A percentile compares a stretch with the other conserved stretches of the same genome.
These are phyloP conservation scores for Microcyclospora pomicola DNA, from an alignment of 2,329 filamentous ascomycete species.

Conservation along the genomic window DNA sequence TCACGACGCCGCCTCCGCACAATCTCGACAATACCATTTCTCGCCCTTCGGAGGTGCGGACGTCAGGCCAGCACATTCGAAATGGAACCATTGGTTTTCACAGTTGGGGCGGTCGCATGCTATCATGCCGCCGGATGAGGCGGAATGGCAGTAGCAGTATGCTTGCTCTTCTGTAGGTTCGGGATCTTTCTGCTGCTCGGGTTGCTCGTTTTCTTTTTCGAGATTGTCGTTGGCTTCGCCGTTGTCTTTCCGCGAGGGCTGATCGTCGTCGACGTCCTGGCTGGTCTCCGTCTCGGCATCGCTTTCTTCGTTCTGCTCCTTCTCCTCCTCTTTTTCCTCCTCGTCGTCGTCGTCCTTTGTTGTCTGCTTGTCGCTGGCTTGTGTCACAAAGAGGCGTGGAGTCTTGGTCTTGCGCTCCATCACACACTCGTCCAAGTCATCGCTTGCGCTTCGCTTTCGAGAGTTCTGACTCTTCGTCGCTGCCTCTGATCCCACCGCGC, in stretches of 20 bases:
- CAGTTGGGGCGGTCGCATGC: conserved; percentile 67
- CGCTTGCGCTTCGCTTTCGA: background rate
- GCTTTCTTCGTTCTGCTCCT: background rate
- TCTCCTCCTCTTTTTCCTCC: background rate
- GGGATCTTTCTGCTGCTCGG: too few relatives aligned
- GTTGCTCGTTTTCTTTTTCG: too few relatives aligned
- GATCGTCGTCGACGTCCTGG: too few relatives aligned
- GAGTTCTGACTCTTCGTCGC: too few relatives aligned
- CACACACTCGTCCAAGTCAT: too few relatives aligned
- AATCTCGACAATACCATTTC: conserved; percentile 16
- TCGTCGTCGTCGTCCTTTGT: too few relatives aligned
- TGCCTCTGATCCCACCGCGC: background rate
- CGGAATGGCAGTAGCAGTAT: conserved; percentile 11
- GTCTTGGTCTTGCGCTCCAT: too few relatives aligned
- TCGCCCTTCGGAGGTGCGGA: conserved; percentile 38
- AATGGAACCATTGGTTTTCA: conserved; percentile 69
- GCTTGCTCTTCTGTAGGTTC: background rate
- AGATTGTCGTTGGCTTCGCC: background rate
- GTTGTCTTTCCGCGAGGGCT: background rate
- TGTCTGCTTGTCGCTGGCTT: too few relatives aligned
- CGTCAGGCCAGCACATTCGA: conserved; percentile 56
- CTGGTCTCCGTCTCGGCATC: too few relatives aligned
- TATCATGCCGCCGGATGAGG: conserved; percentile 44
- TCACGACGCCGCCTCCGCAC: background rate
- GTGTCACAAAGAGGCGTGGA: too few relatives aligned